These are phyloP conservation scores for Lyophyllum semitale DNA, from an alignment of 768 basidiomycete species.

Conservation along the genomic window DNA sequence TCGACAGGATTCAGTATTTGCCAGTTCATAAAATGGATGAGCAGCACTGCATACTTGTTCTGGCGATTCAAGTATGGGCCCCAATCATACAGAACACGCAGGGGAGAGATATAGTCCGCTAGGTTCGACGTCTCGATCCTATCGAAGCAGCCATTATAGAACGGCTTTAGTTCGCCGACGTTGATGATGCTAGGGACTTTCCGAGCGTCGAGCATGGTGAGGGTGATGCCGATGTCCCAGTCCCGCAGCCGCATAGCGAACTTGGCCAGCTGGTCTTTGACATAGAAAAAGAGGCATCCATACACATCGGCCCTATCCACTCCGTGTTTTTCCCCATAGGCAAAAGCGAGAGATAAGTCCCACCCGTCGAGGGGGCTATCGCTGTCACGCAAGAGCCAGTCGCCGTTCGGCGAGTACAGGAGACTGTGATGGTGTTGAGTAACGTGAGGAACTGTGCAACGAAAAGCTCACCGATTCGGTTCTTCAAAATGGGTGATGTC, in stretches of 20 bases:
- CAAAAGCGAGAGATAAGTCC: conserved; percentile 36
- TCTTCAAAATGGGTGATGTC: conserved; percentile 27
- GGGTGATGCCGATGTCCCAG: conserved; percentile 25
- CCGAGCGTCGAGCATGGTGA: conserved; percentile 34
- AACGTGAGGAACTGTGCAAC: background rate
- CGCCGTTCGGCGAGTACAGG: conserved; percentile 37
- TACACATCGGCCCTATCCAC: conserved; percentile 28
- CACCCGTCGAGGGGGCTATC: conserved; percentile 43
- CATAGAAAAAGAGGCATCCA: conserved; percentile 35
- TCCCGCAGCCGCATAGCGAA: conserved; percentile 31
- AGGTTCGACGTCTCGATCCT: conserved; percentile 31
- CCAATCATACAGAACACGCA: conserved; percentile 29
- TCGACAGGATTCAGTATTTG: conserved; percentile 11
- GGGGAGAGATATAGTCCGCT: conserved; percentile 22
- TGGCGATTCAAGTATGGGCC: conserved; percentile 26
- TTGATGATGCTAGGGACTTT: conserved; percentile 29
- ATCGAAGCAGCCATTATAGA: conserved; percentile 28
- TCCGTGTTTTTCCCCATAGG: conserved; percentile 30
- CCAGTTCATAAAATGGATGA: conserved; percentile 33
- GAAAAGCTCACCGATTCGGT: conserved; percentile 27
- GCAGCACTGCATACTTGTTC: conserved; percentile 26
- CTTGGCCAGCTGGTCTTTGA: conserved; percentile 29
- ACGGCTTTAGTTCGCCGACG: conserved; percentile 22
- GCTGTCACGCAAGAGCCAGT: conserved; percentile 39
- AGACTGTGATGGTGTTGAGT: conserved; percentile 21